Evolutionary conservation across 192 early-diverging fungal species (phyloP).

Genomic region (Entophlyctis luteolus): DNA sequence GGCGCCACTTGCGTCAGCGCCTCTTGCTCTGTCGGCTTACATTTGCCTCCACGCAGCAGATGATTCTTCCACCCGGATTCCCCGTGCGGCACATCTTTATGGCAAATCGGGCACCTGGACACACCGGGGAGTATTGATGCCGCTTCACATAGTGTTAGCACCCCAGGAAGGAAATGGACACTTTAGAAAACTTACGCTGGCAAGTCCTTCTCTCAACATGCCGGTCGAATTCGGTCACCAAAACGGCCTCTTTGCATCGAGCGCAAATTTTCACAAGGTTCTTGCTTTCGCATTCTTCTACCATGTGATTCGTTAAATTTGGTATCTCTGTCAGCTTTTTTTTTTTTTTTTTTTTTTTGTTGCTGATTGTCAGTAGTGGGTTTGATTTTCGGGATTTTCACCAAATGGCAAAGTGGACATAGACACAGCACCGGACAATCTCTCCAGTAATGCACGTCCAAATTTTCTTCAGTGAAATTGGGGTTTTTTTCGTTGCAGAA

Average conservation of each 20-base stretch:
- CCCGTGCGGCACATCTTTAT: slow-evolving; percentile 47
- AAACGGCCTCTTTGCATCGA: slow-evolving; percentile 56
- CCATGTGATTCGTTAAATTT: slow-evolving; percentile 59
- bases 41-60: slow-evolving; percentile 27
- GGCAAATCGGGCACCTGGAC: slow-evolving; percentile 62
- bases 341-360: too few relatives aligned
- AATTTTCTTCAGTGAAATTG: slow-evolving; percentile 62
- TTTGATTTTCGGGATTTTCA: too few relatives aligned
- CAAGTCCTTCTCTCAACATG: slow-evolving; percentile 50
- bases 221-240: slow-evolving; percentile 50
- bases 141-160: slow-evolving; percentile 1
- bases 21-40: too few relatives aligned
- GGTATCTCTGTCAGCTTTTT: slow-evolving; percentile 76
- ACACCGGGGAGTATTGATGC: slow-evolving; percentile 24
- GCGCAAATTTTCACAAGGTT: slow-evolving; percentile 60
- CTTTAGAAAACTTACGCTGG: slow-evolving; percentile 28
- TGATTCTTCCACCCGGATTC: slow-evolving; percentile 66
- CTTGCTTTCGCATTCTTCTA: slow-evolving; percentile 59
- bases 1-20: not conserved
- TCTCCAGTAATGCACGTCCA: slow-evolving; percentile 74
- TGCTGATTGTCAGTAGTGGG: not conserved
- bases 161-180: not conserved
- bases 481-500: slow-evolving; percentile 68
- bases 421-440: slow-evolving; percentile 68
- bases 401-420: slow-evolving; percentile 67